Conservation (phyloP, 148 eudicot genomes). For the Pharnaceum exiguum region DNA sequence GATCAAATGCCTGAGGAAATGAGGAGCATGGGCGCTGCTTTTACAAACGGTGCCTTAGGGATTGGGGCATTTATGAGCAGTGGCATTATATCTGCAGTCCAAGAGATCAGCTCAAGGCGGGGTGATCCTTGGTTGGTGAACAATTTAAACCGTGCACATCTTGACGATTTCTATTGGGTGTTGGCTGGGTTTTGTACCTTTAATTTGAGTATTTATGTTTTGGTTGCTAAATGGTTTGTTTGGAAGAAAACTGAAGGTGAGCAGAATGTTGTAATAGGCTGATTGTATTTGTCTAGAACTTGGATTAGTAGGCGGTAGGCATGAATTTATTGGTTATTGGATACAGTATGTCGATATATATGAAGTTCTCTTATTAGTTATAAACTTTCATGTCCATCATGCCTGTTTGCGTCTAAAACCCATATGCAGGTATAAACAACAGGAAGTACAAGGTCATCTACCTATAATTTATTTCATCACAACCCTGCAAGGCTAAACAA, state of each 20-base stretch:
- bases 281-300: no score
- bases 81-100: conserved; percentile 41
- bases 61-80: conserved; percentile 53
- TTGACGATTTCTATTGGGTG: conserved; percentile 54
- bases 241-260: conserved; percentile 34
- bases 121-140: conserved; percentile 41
- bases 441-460: no score
- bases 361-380: no score
- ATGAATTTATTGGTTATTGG: no score
- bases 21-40: conserved; percentile 73
- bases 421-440: no score
- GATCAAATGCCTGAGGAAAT: conserved; percentile 70
- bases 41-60: conserved; percentile 43
- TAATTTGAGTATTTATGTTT: conserved; percentile 35
- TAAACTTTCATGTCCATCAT: no score
- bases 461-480: no score
- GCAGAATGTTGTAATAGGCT: neutral
- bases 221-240: conserved; percentile 39
- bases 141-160: conserved; percentile 50
- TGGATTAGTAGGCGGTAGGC: no score
- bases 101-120: conserved; percentile 26
- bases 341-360: no score
- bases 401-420: no score
- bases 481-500: no score
- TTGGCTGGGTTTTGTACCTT: conserved; percentile 44